Base-by-base conservation (phyloP, 345 rosid genomes). In the Citrus reticulata region DNA sequence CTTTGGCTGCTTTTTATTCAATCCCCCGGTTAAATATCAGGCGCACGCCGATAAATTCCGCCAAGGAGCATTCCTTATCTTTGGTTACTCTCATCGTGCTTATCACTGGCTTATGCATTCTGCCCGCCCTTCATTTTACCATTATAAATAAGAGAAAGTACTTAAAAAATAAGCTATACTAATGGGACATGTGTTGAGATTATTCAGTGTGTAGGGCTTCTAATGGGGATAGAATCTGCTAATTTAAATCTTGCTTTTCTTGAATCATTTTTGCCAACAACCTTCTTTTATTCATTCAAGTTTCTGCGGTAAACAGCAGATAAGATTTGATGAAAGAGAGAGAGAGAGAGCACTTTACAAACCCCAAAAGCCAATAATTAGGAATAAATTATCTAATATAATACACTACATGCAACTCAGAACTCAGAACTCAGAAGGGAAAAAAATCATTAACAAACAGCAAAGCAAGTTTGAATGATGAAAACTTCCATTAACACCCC, bases 401-500 rank as follows among this genome's bases (percentile, higher is more conserved):
- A 85, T 85, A 86, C 88, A 88, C 73, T 70, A 35, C 77, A 76
- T 67, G 39, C 69, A 82, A 39, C 61, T 63, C 70, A 79, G 79
- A 67, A 39, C 61, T 63, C 70, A 79, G 79, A 67, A 75, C 34
- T 32, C 34, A 32, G 34, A 32, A 32, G 34, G 76, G 30, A 4
- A 2, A 6, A 63, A 75, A 84, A 73, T 54, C 69, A 13, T 40
- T 75, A 70, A 79, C 68, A 68, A 42, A 70, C 62, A 66, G 67
- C 71, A 75, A 75, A 75, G 4, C 66, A 55, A 69, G 55, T 68
- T 67, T 69, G 68, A 32, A 10, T 39, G 22, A 67, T 9, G 42
- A 75, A 72, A 70, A 3, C 39, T 82, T 74, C 77, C 66, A 75
- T 74, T 75, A 35, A 22, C 71, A 74, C 32, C 59, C 25, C 76